These are phyloP conservation scores for Escallonia rubra DNA, from an alignment of 129 eudicot species.

Conservation along the genomic window DNA sequence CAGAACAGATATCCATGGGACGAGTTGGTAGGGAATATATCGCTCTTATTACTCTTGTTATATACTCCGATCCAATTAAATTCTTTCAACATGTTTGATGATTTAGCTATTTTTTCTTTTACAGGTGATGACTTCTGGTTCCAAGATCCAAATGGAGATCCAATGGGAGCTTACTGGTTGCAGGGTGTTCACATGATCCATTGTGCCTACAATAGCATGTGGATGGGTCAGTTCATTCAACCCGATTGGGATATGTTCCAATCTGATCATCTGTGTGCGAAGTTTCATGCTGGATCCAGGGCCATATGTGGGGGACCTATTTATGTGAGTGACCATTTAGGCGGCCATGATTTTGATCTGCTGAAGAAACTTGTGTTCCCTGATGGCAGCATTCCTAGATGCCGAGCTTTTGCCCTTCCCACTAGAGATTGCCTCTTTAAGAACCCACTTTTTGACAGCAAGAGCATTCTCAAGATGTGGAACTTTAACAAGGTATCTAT, in stretches of 20 bases:
- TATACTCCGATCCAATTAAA: too few species aligned
- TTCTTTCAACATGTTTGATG: too few species aligned
- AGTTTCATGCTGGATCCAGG: slow-evolving; percentile 50
- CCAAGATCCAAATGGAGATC: slow-evolving; percentile 59
- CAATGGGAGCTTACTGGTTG: slow-evolving; percentile 53
- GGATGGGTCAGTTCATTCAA: slow-evolving; percentile 52
- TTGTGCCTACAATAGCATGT: slow-evolving; percentile 52
- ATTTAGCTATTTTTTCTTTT: background rate
- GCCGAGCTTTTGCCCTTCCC: slow-evolving; percentile 45
- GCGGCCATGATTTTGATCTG: slow-evolving; percentile 47
- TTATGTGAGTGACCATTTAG: slow-evolving; percentile 50
- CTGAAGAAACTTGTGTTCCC: slow-evolving; percentile 38
- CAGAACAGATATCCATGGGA: slow-evolving; percentile 51
- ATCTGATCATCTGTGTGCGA: slow-evolving; percentile 43
- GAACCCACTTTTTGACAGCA: slow-evolving; percentile 46
- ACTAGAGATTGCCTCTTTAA: slow-evolving; percentile 55
- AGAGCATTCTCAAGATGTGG: slow-evolving; percentile 50
- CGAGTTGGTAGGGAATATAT: slow-evolving; percentile 39
- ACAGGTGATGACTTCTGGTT: slow-evolving; percentile 68
- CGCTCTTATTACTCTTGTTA: too few species aligned
- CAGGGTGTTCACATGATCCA: slow-evolving; percentile 59
- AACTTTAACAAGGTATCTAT: slow-evolving; percentile 45
- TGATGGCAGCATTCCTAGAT: slow-evolving; percentile 54
- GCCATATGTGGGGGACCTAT: slow-evolving; percentile 60
- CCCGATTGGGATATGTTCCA: slow-evolving; percentile 76